Percentiles rank a stretch among this genome's conserved stretches.
phyloP scores from a whole-genome alignment of 345 rosid genomes.

The Acer yangbiense region DNA sequence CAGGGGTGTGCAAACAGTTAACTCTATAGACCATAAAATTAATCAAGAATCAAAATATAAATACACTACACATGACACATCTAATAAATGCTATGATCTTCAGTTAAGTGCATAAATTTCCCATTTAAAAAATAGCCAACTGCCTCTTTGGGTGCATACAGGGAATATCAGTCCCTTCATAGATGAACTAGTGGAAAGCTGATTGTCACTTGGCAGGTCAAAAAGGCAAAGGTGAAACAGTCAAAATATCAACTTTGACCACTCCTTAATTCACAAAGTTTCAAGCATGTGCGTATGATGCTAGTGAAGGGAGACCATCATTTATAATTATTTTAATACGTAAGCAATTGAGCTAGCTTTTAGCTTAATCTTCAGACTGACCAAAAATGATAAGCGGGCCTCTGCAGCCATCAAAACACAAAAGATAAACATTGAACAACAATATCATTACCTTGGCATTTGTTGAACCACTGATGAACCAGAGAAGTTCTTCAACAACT shows the following conservation, averaged over 20 bases:
- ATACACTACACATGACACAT: background rate
- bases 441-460: slow-evolving; percentile 69
- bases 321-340: background rate
- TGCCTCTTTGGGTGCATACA: background rate
- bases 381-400: background rate
- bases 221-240: background rate
- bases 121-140: background rate
- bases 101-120: background rate
- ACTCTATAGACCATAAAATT: background rate
- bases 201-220: background rate
- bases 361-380: background rate
- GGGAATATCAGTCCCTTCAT: background rate
- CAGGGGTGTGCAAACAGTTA: background rate
- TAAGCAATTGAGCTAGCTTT: background rate
- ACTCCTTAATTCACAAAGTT: background rate
- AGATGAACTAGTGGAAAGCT: background rate
- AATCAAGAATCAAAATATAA: background rate
- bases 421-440: slow-evolving; percentile 3
- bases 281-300: background rate
- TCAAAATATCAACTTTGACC: background rate
- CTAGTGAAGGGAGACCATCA: background rate
- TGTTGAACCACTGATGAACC: slow-evolving; percentile 98
- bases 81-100: background rate
- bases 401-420: slow-evolving; percentile 11
- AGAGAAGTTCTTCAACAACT: slow-evolving; percentile 94